Percentiles rank a stretch among this genome's conserved stretches.
Evolutionary conservation across 2,329 filamentous ascomycete species (phyloP).

Genomic region (Aspergillus chevalieri): DNA sequence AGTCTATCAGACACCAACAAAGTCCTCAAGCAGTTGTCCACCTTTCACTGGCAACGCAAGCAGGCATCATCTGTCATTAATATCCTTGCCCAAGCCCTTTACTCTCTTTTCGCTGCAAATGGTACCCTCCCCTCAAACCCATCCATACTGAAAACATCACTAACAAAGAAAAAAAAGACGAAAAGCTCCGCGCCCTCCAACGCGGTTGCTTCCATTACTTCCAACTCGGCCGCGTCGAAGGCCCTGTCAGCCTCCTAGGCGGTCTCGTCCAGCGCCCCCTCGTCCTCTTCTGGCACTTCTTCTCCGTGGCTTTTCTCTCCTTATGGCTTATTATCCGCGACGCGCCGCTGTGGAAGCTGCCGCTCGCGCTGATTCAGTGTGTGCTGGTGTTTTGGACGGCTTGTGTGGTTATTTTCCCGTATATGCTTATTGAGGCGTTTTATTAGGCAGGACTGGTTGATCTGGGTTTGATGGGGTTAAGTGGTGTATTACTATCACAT

Average conservation of each 20-base stretch:
- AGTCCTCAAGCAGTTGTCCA: slow-evolving; percentile 62
- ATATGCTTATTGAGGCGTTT: slow-evolving; percentile 63
- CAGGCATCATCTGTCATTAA: slow-evolving; percentile 81
- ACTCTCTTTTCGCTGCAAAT: slow-evolving; percentile 82
- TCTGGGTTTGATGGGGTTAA: too few relatives aligned
- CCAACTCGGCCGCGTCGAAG: slow-evolving; percentile 64
- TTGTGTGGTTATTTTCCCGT: slow-evolving; percentile 74
- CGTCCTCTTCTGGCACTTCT: slow-evolving; percentile 87
- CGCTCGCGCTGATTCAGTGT: slow-evolving; percentile 59
- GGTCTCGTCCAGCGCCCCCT: slow-evolving; percentile 73
- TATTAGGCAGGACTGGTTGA: not conserved
- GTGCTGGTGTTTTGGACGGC: slow-evolving; percentile 72
- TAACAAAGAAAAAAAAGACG: slow-evolving; percentile 38
- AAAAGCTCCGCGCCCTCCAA: slow-evolving; percentile 72
- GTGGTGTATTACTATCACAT: too few relatives aligned
- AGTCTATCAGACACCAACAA: slow-evolving; percentile 60
- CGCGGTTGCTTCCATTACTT: slow-evolving; percentile 93
- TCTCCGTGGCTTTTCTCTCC: slow-evolving; percentile 79
- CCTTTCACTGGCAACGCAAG: slow-evolving; percentile 87
- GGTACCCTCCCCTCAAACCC: slow-evolving; percentile 30
- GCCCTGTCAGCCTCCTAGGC: slow-evolving; percentile 73
- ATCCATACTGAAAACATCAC: not conserved
- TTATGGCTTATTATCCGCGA: slow-evolving; percentile 64
- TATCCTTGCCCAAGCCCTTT: slow-evolving; percentile 92
- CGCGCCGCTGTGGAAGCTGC: slow-evolving; percentile 51